These are phyloP conservation scores for Zygoascus hellenicus DNA, from an alignment of 1,139 yeast genomes.

Conservation along the genomic window DNA sequence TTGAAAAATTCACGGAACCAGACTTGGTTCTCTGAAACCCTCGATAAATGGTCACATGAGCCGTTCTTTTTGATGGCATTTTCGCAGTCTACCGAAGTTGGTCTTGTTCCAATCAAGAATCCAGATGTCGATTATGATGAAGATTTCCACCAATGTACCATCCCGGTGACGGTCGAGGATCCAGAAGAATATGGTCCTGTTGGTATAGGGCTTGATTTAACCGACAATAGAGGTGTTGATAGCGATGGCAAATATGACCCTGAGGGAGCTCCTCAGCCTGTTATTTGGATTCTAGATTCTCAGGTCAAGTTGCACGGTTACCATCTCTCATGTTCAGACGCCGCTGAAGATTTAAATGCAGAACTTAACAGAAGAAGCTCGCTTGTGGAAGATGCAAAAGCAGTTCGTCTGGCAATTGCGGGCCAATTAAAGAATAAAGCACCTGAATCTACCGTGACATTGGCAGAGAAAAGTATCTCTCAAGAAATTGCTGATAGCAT, in stretches of 20 bases:
- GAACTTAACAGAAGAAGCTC: background rate
- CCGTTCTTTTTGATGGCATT: constrained; percentile 1
- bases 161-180: constrained; percentile 69
- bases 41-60: constrained; percentile 5
- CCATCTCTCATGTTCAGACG: constrained; percentile 25
- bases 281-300: constrained; percentile 55
- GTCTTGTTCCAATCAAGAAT: constrained; percentile 1
- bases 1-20: background rate
- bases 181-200: constrained; percentile 47
- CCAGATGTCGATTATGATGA: constrained; percentile 39
- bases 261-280: constrained; percentile 49
- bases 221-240: constrained; percentile 39
- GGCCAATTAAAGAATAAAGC: too few relatives aligned
- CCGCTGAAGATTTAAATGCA: background rate
- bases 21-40: background rate
- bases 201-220: constrained; percentile 60
- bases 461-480: too few relatives aligned
- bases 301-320: constrained; percentile 58
- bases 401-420: background rate
- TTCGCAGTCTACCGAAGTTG: constrained; percentile 7
- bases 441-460: too few relatives aligned
- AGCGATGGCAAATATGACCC: constrained; percentile 59
- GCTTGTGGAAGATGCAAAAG: background rate
- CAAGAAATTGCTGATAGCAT: too few relatives aligned
- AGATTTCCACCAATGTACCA: constrained; percentile 63